These are phyloP conservation scores for Daedaleopsis nitida DNA, from an alignment of 768 basidiomycete genomes.

Conservation along the genomic window DNA sequence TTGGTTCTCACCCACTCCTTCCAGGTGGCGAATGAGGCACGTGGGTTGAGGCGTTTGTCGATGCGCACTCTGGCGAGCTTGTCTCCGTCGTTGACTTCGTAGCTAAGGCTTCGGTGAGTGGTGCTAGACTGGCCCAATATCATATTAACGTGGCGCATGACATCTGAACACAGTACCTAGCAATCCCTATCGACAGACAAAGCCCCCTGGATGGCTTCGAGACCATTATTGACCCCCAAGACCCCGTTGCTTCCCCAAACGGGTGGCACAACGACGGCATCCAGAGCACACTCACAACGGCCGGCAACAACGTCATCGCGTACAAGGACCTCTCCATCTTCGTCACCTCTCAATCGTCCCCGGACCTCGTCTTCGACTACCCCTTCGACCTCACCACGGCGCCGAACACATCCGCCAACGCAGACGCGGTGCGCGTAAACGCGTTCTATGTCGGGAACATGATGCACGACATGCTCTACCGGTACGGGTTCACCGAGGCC, in stretches of 20 bases:
- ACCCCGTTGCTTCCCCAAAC: conserved; percentile 52
- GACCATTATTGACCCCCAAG: conserved; percentile 53
- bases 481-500: conserved; percentile 61
- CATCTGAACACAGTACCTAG: conserved; percentile 39
- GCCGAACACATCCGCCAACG: conserved; percentile 46
- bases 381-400: conserved; percentile 35
- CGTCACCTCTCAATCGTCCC: conserved; percentile 40
- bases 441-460: conserved; percentile 64
- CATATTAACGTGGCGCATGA: not conserved
- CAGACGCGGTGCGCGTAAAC: conserved; percentile 55
- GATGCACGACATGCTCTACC: conserved; percentile 53
- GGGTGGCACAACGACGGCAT: conserved; percentile 53
- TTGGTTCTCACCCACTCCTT: conserved; percentile 43
- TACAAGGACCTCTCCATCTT: conserved; percentile 30
- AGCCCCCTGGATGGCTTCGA: conserved; percentile 52
- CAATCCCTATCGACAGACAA: conserved; percentile 54
- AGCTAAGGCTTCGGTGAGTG: conserved; percentile 42
- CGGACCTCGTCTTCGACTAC: conserved; percentile 44
- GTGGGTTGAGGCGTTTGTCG: conserved; percentile 62
- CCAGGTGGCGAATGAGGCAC: conserved; percentile 46
- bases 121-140: not conserved
- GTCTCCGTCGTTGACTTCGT: conserved; percentile 56
- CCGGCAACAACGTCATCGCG: conserved; percentile 43
- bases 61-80: conserved; percentile 55
- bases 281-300: conserved; percentile 35